A percentile compares a stretch with the other conserved stretches of the same genome.
These are phyloP conservation scores for Geotrichum fermentans DNA, from an alignment of 1,139 yeast genomes.

Conservation along the genomic window DNA sequence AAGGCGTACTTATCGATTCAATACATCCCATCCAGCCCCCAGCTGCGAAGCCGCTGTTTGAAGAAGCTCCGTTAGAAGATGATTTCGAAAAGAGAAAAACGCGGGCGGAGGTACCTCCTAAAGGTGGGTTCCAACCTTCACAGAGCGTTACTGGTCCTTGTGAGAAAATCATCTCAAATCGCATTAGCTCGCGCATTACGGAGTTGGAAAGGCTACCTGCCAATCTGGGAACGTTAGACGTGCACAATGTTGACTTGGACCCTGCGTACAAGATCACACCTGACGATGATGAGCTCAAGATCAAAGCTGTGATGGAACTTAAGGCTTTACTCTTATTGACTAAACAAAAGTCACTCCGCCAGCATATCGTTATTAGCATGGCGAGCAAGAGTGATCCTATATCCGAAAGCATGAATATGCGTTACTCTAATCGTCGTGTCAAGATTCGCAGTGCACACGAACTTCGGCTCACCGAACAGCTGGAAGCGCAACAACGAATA, in stretches of 20 bases:
- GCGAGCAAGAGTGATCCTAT: slow-evolving; percentile 42
- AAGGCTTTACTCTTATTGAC: slow-evolving; percentile 74
- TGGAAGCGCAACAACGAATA: slow-evolving; percentile 52
- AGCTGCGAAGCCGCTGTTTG: slow-evolving; percentile 9
- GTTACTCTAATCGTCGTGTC: slow-evolving; percentile 43
- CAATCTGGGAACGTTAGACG: slow-evolving; percentile 62
- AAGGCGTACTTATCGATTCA: slow-evolving; percentile 38
- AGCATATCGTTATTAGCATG: slow-evolving; percentile 59
- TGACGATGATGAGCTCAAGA: slow-evolving; percentile 44
- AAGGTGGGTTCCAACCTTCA: slow-evolving; percentile 21
- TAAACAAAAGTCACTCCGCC: slow-evolving; percentile 81
- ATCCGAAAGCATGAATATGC: slow-evolving; percentile 34
- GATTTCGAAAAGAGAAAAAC: slow-evolving; percentile 35
- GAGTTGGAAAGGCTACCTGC: slow-evolving; percentile 77
- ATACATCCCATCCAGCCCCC: slow-evolving; percentile 18
- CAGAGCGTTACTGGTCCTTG: slow-evolving; percentile 31
- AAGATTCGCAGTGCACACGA: slow-evolving; percentile 64
- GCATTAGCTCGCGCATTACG: slow-evolving; percentile 60
- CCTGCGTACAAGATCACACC: slow-evolving; percentile 48
- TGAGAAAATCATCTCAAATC: slow-evolving; percentile 38
- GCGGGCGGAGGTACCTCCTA: slow-evolving; percentile 34
- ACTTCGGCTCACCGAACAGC: slow-evolving; percentile 56
- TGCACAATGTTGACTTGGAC: slow-evolving; percentile 37
- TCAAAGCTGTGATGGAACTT: slow-evolving; percentile 70
- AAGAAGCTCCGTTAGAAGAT: slow-evolving; percentile 21